These are phyloP conservation scores for Mortierella sp. DNA, from an alignment of 371 early-diverging fungal species.

Conservation along the genomic window DNA sequence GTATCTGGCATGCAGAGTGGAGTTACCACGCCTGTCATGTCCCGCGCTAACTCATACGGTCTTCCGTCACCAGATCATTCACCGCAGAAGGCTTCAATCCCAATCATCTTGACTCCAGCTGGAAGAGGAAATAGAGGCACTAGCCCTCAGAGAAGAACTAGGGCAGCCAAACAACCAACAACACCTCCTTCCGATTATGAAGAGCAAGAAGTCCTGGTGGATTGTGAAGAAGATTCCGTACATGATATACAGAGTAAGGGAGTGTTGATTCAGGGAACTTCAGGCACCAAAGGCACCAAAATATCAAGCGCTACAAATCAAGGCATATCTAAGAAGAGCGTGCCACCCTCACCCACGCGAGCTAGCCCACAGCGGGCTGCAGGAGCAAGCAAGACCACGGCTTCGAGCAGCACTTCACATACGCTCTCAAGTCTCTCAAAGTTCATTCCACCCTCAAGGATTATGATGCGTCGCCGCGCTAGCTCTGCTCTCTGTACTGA, in stretches of 20 bases:
- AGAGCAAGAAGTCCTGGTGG: slow-evolving; percentile 39
- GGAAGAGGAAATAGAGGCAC: neutral
- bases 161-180: neutral
- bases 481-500: slow-evolving; percentile 14
- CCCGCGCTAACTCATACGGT: neutral
- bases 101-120: neutral
- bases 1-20: neutral
- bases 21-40: neutral
- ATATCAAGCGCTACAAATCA: neutral
- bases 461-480: slow-evolving; percentile 35
- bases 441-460: slow-evolving; percentile 29
- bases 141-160: neutral
- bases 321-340: neutral
- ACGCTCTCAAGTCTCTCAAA: slow-evolving; percentile 33
- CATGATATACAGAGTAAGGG: neutral
- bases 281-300: neutral
- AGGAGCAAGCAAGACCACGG: neutral
- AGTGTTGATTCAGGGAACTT: neutral
- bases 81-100: neutral
- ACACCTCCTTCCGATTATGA: slow-evolving; percentile 18
- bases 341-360: neutral
- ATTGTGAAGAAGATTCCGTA: slow-evolving; percentile 17
- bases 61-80: slow-evolving; percentile 18
- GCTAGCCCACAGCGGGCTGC: neutral
- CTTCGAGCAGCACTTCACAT: neutral